Base-by-base conservation (phyloP, 2,329 filamentous ascomycete species). In the Fusarium sp. region DNA sequence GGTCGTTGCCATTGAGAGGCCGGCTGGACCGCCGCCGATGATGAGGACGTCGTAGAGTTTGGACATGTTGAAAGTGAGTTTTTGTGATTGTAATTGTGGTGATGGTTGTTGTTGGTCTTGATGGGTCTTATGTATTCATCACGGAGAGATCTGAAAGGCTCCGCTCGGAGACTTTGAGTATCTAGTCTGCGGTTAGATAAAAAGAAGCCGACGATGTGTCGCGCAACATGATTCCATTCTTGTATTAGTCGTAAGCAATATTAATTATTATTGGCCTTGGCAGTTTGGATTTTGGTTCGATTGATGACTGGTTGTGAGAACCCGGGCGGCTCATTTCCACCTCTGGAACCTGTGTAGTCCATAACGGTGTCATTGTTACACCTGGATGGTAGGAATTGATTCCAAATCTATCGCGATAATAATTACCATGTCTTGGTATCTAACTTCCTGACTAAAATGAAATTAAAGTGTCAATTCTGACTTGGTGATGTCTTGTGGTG, bases 11-110 rank as follows among this genome's bases (percentile, higher is more conserved):
- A 81, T 79, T 43, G 82, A 81, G 4, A 88, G 80, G 16, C 86
- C 85, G 2, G 83, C 81, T 6, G 85, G 85, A 4, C 86, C 86
- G 48, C 83, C 85, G 43, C 86, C 86, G 39, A 88, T 80, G 62
- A 88, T 79, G 55, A 88, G 81, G 23, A 81, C 83, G 73, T 87
- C 85, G 74, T 83, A 84, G 62, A 80, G 67, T 16, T 75, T 75
- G 0, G 65, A 54, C 67, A 69, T 69, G n/a, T n/a, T n/a, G n/a
- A n/a, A n/a, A n/a, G n/a, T n/a, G n/a, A n/a, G n/a, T n/a, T n/a
- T n/a, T n/a, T n/a, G n/a, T n/a, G n/a, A n/a, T n/a, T n/a, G n/a
- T n/a, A n/a, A n/a, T n/a, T n/a, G n/a, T n/a, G n/a, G n/a, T n/a
- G n/a, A n/a, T n/a, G 14, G 3, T 39, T 23, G 5, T 21, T 48